Percentiles rank a stretch among this genome's conserved stretches.
These are phyloP conservation scores for Trichoderma endophyticum DNA, from an alignment of 2,329 filamentous ascomycete genomes.

Conservation along the genomic window DNA sequence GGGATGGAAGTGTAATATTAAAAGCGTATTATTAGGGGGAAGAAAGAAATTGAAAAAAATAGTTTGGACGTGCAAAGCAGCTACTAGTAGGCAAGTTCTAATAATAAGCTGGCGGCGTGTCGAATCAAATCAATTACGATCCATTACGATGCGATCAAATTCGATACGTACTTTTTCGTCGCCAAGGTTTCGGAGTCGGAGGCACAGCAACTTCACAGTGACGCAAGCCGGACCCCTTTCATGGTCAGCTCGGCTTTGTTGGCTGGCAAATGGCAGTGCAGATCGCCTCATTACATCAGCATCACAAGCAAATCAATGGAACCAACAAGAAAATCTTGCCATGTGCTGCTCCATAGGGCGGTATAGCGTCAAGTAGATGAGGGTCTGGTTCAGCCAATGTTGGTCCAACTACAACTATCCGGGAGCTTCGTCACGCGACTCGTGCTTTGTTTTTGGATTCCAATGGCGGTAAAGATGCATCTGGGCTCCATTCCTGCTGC, in stretches of 20 bases:
- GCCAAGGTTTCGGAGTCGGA: not conserved
- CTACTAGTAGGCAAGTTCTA: not conserved
- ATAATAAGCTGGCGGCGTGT: not conserved
- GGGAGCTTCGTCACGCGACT: constrained; percentile 17
- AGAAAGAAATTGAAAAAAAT: not conserved
- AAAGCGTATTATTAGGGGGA: not conserved
- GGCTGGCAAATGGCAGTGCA: not conserved
- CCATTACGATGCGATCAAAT: not conserved
- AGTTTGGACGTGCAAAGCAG: not conserved
- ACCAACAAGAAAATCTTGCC: not conserved
- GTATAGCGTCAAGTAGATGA: not conserved
- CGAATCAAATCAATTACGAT: not conserved
- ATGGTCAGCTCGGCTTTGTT: not conserved
- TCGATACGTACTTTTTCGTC: not conserved
- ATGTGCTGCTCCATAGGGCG: not conserved
- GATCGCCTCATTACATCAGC: constrained; percentile 5
- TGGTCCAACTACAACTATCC: not conserved
- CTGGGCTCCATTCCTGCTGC: constrained; percentile 2
- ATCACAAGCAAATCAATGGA: constrained; percentile 1
- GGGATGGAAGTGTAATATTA: not conserved
- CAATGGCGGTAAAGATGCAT: constrained; percentile 6
- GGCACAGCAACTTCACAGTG: constrained; percentile 3
- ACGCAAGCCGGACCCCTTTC: constrained; percentile 13
- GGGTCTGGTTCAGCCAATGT: not conserved
- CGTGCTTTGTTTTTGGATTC: not conserved